Evolutionary conservation across 805 yeast genomes (phyloP).

Genomic region (Teunomyces aglyptinius): DNA sequence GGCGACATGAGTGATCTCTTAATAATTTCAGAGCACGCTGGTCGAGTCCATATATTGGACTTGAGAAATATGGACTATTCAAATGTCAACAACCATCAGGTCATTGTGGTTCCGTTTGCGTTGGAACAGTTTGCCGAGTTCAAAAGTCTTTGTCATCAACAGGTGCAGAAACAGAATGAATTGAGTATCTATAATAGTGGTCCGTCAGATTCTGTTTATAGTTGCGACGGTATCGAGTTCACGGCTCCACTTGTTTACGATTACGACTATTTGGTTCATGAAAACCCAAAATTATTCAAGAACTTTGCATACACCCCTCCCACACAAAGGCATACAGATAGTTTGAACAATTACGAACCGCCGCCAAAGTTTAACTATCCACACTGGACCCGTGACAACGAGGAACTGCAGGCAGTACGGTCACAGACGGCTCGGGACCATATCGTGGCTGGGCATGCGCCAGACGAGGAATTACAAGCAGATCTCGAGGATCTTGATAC

Average conservation of each 20-base stretch:
- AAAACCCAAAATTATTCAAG: conserved; percentile 38
- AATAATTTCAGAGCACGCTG: conserved; percentile 78
- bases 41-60: conserved; percentile 83
- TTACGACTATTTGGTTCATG: conserved; percentile 35
- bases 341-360: conserved; percentile 10
- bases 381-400: conserved; percentile 16
- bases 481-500: conserved; percentile 7
- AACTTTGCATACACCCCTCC: conserved; percentile 35
- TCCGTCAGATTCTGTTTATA: neutral
- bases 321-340: conserved; percentile 9
- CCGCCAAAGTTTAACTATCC: conserved; percentile 22
- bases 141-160: conserved; percentile 5
- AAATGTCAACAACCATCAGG: conserved; percentile 61
- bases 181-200: neutral
- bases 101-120: conserved; percentile 61
- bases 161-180: conserved; percentile 2
- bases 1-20: conserved; percentile 71
- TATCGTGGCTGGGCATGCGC: neutral
- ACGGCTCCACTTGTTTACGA: conserved; percentile 40
- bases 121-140: conserved; percentile 39
- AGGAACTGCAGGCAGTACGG: neutral
- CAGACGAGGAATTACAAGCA: neutral
- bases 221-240: conserved; percentile 7
- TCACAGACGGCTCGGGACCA: neutral
- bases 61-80: conserved; percentile 53